These are phyloP conservation scores for Fusarium xylarioides DNA, from an alignment of 2,329 filamentous ascomycete species.

Conservation along the genomic window DNA sequence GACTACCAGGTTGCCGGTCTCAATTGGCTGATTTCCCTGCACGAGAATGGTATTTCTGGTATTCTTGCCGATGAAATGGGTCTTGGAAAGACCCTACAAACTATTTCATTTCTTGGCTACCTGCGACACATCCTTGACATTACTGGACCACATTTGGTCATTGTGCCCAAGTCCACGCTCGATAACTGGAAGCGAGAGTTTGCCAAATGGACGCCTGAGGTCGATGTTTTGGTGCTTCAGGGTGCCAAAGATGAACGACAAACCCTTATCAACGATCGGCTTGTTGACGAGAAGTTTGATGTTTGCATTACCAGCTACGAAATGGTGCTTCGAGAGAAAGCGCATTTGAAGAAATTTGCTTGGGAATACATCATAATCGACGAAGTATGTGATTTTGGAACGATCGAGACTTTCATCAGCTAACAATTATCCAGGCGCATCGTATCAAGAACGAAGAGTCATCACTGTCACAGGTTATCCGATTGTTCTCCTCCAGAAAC, in stretches of 20 bases:
- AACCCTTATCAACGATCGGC: slow-evolving; percentile 84
- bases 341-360: slow-evolving; percentile 94
- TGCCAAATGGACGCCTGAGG: slow-evolving; percentile 90
- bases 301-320: slow-evolving; percentile 99
- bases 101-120: slow-evolving; percentile 96
- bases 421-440: slow-evolving; percentile 65
- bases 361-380: slow-evolving; percentile 99
- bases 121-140: slow-evolving; percentile 90
- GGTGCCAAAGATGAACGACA: slow-evolving; percentile 94
- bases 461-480: slow-evolving; percentile 94
- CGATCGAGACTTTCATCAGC: not conserved
- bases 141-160: slow-evolving; percentile 88
- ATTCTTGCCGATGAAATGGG: slow-evolving; percentile 99
- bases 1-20: slow-evolving; percentile 96
- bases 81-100: slow-evolving; percentile 96
- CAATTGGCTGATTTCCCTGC: slow-evolving; percentile 97
- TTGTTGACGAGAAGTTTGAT: slow-evolving; percentile 96
- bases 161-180: slow-evolving; percentile 94
- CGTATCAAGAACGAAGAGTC: slow-evolving; percentile 99
- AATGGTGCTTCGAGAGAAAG: slow-evolving; percentile 96
- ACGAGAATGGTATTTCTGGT: slow-evolving; percentile 98
- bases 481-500: slow-evolving; percentile 94
- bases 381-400: slow-evolving; percentile 58
- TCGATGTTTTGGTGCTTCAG: slow-evolving; percentile 92
- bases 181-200: slow-evolving; percentile 99